Percentiles rank a stretch among this genome's conserved stretches.
Evolutionary conservation across 352 stramenopile species (phyloP).

Genomic region (Stephanocyclus meneghinianus): DNA sequence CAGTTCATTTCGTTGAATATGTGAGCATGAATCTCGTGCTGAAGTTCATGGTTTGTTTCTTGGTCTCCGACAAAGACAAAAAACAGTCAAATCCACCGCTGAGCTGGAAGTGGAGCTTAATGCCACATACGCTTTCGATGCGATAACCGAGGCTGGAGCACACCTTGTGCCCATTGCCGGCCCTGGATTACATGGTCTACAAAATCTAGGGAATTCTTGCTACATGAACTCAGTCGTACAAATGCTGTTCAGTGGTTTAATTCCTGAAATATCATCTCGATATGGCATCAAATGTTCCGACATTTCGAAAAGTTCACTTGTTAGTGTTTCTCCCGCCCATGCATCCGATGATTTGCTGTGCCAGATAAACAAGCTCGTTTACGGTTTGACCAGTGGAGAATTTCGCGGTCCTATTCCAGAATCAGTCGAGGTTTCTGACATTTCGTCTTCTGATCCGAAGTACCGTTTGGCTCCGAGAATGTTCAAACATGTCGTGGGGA

Average conservation of each 20-base stretch:
- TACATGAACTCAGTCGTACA: constrained; percentile 99
- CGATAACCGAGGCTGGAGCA: constrained; percentile 95
- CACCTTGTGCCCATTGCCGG: constrained; percentile 89
- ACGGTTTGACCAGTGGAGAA: constrained; percentile 86
- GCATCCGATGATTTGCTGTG: constrained; percentile 86
- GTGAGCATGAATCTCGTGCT: background rate
- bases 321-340: constrained; percentile 56
- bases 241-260: constrained; percentile 87
- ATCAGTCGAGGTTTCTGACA: constrained; percentile 44
- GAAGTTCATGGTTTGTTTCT: background rate
- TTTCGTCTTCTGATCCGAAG: constrained; percentile 66
- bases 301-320: constrained; percentile 47
- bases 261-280: constrained; percentile 70
- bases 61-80: constrained; percentile 66
- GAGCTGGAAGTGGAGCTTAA: constrained; percentile 98
- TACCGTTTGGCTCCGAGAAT: constrained; percentile 87
- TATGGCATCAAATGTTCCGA: constrained; percentile 61
- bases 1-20: background rate
- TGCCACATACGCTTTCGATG: constrained; percentile 96
- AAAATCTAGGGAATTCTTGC: constrained; percentile 99
- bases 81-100: constrained; percentile 98
- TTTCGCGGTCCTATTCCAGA: constrained; percentile 83
- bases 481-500: constrained; percentile 93
- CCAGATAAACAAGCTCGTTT: constrained; percentile 91
- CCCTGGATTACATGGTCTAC: constrained; percentile 91